Evolutionary conservation across 768 basidiomycete genomes (phyloP).

Genomic region (Calocybe indica): DNA sequence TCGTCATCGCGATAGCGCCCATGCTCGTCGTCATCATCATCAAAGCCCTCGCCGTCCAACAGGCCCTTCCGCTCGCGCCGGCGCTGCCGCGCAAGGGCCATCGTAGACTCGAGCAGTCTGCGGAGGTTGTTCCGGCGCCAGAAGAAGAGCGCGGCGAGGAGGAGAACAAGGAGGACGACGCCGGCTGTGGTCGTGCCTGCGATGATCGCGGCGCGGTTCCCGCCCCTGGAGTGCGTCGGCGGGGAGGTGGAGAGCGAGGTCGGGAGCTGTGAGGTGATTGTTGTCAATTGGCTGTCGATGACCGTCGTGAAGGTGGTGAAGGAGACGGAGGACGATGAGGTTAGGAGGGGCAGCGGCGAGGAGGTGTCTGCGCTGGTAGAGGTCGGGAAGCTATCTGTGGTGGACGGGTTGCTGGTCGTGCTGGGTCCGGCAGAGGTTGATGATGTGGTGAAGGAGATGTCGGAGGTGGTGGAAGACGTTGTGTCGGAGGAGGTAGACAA

Average conservation of each 20-base stretch:
- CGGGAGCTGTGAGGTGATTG: conserved; percentile 19
- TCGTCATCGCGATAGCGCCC: conserved; percentile 14
- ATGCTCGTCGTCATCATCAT: conserved; percentile 23
- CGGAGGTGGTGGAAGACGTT: too few relatives aligned
- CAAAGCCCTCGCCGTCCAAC: conserved; percentile 29
- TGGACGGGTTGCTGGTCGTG: too few relatives aligned
- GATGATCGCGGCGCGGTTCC: conserved; percentile 32
- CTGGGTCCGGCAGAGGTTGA: too few relatives aligned
- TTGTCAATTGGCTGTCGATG: conserved; percentile 6
- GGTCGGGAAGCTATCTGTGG: too few relatives aligned
- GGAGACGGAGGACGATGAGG: conserved; percentile 1
- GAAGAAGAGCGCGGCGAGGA: conserved; percentile 29
- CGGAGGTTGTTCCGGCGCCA: conserved; percentile 31
- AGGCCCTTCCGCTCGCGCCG: conserved; percentile 19
- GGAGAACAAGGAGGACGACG: conserved; percentile 27
- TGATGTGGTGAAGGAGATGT: too few relatives aligned
- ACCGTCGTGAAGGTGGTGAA: conserved; percentile 12
- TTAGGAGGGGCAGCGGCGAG: background rate
- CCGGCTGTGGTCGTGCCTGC: conserved; percentile 34
- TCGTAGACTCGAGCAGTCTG: conserved; percentile 13
- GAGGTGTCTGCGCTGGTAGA: too few relatives aligned
- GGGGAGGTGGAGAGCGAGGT: conserved; percentile 21
- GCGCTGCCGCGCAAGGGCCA: conserved; percentile 1
- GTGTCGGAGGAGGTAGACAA: too few relatives aligned
- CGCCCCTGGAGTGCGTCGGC: conserved; percentile 2